Evolutionary conservation across 2,329 filamentous ascomycete genomes (phyloP), one percentile per base, ranked within the genome.

Genomic region (Furcasterigmium sp.): DNA sequence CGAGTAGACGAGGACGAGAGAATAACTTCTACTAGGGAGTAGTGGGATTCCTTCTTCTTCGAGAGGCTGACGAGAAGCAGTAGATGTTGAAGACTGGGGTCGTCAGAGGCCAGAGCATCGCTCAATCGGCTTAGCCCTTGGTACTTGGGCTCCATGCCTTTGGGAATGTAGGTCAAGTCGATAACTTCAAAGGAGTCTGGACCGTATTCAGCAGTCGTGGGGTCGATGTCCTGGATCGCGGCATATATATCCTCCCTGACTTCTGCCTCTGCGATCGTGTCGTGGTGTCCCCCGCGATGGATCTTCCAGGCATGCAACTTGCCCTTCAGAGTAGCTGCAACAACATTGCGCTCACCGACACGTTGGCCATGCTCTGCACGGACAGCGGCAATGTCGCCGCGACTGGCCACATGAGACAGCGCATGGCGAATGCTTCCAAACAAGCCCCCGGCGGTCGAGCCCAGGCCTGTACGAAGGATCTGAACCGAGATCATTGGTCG

Each of bases 231-330:
- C 42, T 78, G 76, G 15, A 95, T 67, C 25, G 82, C 79, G 2
- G 71, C 62, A 14, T 84, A 59, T 28, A 96, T 73, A 4, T 76
- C 64, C 18, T 82, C 79, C 43, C 82, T 79, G 45, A 82, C 71
- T 59, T 95, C 86, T 18, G 83, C 72, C 48, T 91, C 87, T 20
- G 77, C 76, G 37, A 85, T 77, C 38, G 88, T 74, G 35, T 86
- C 81, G 57, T 90, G 84, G 52, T 91, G 87, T 26, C 91, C 91
- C 47, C 87, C 87, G 61, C 91, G 88, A 56, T 91, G 89, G 35
- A 96, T 75, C 57, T 85, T 87, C 93, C 93, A 98, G 8, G 84
- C 76, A 54, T 94, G 85, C 20, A 98, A 68, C 45, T 83, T 78
- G 21, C 87, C 91, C 53, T 84, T 84, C 42, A 81, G 76, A 2